Base-by-base conservation (phyloP, 2,329 filamentous ascomycete species). In the Leptographium wingfieldii region DNA sequence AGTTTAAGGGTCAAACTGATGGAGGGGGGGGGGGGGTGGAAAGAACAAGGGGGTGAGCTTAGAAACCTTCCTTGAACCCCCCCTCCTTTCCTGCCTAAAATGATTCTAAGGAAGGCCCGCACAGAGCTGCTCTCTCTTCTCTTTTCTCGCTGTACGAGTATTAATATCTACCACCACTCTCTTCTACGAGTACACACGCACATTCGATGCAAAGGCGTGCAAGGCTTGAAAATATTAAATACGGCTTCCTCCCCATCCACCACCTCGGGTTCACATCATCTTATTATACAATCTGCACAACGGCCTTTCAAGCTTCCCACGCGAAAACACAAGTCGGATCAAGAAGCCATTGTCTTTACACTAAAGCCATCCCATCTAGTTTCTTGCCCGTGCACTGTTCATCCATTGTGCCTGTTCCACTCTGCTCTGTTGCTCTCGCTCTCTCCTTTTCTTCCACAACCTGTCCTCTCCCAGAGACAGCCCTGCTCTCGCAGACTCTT, bases 141-240 rank as follows among this genome's bases (percentile, higher is more conserved):
- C 25, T 25, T 29, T 25, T 31, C 49, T 53, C 49, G n/a, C 49
- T 53, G 25, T 22, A 33, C 7, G 12, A 38, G 31, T 55, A 38
- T 54, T 54, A 35, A 52, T 31, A 29, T 52, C 29, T 33, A 33
- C 9, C 9, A 11, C 35, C 38, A 11, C 16, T 56, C n/a, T 22
- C 51, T 31, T 43, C 38, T 40, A 40, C 38, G 38, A 35, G 9
- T 35, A 35, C 33, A 35, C 33, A 35, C 33, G 5, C 33, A 54
- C 51, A 54, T 7, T n/a, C 16, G 16, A 16, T 16, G 31, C 16
- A 46, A 35, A 31, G 25, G 27, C 16, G 40, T 35, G 5, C 29
- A 43, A 43, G 52, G 43, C 35, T 61, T 22, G 31, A 22, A 53
- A 61, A 63, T 63, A 63, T 63, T 63, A 61, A 63, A 63, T 60